Percentiles rank a stretch among this genome's conserved stretches.
These are phyloP conservation scores for Parathielavia hyrcaniae DNA, from an alignment of 495 filamentous ascomycete genomes.

Conservation along the genomic window DNA sequence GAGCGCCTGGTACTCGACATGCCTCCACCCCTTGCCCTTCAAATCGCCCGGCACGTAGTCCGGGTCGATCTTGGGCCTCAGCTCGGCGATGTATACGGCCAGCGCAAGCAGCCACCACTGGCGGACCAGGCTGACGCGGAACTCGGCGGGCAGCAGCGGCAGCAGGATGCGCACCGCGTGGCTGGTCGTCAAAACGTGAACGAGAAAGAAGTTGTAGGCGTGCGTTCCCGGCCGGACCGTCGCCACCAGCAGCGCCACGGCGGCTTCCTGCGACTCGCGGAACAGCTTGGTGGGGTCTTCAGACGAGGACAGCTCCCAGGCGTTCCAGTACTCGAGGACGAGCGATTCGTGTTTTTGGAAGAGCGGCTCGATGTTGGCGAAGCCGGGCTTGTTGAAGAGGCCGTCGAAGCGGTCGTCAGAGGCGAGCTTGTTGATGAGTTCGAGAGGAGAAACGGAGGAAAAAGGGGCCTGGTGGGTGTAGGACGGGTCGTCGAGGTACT, in stretches of 20 bases:
- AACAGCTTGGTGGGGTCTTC: conserved; percentile 60
- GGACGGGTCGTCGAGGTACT: conserved; percentile 65
- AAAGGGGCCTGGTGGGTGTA: conserved; percentile 53
- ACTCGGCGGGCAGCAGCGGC: conserved; percentile 66
- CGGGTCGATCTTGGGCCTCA: conserved; percentile 63
- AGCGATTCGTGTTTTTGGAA: conserved; percentile 63
- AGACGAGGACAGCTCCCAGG: conserved; percentile 54
- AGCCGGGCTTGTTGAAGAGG: conserved; percentile 53
- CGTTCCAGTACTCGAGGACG: conserved; percentile 80
- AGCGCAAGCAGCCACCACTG: conserved; percentile 87
- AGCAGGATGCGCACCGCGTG: conserved; percentile 83
- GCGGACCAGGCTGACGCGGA: conserved; percentile 63
- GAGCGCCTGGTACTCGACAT: conserved; percentile 61
- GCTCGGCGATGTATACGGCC: conserved; percentile 66
- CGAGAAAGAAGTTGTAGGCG: conserved; percentile 77
- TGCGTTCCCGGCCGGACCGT: conserved; percentile 54
- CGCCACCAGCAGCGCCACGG: conserved; percentile 61
- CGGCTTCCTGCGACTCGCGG: conserved; percentile 68
- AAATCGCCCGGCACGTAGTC: conserved; percentile 59
- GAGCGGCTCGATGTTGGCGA: conserved; percentile 58
- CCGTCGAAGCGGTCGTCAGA: conserved; percentile 50
- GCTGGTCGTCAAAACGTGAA: conserved; percentile 73
- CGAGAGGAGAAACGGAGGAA: conserved; percentile 52
- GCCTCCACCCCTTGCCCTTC: conserved; percentile 65
- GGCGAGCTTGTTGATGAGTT: conserved; percentile 59